Evolutionary conservation across 2,329 filamentous ascomycete genomes (phyloP).

Genomic region (Pochonia chlamydosporia): DNA sequence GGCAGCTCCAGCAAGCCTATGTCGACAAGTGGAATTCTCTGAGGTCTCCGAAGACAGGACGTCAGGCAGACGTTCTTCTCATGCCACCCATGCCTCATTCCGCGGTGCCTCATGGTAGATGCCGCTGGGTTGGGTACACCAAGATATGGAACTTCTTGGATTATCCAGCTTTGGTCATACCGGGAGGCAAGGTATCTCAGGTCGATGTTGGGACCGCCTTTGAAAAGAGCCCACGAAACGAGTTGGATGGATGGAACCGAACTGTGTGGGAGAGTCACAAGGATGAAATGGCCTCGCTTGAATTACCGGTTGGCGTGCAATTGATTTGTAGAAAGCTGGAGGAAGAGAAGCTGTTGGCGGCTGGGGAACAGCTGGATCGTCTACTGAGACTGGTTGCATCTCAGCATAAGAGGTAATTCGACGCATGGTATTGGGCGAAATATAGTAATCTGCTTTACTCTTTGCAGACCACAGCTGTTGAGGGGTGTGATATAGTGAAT

Average conservation of each 20-base stretch:
- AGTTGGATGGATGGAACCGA: constrained; percentile 14
- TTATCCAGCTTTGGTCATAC: constrained; percentile 20
- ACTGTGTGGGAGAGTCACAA: constrained; percentile 7
- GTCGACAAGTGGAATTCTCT: constrained; percentile 52
- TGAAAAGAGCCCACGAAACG: too few species aligned
- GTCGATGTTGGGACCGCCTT: too few species aligned
- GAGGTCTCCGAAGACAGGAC: constrained; percentile 35
- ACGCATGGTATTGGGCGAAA: too few species aligned
- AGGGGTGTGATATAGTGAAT: too few species aligned
- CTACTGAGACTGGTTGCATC: too few species aligned
- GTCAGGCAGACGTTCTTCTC: constrained; percentile 48
- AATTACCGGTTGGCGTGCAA: constrained; percentile 44
- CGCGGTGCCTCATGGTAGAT: constrained; percentile 37
- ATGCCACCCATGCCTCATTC: constrained; percentile 56
- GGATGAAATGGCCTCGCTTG: constrained; percentile 12
- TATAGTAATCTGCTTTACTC: too few species aligned
- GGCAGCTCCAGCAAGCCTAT: constrained; percentile 33
- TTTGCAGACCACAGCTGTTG: too few species aligned
- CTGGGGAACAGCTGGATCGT: background rate
- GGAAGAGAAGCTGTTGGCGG: constrained; percentile 47
- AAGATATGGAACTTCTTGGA: constrained; percentile 25
- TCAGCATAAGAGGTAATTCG: too few species aligned
- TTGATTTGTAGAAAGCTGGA: constrained; percentile 45
- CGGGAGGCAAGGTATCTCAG: too few species aligned
- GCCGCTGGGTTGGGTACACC: constrained; percentile 42